phyloP scores from a whole-genome alignment of 1,284 basidiomycete genomes.

The Vanrija sp. region DNA sequence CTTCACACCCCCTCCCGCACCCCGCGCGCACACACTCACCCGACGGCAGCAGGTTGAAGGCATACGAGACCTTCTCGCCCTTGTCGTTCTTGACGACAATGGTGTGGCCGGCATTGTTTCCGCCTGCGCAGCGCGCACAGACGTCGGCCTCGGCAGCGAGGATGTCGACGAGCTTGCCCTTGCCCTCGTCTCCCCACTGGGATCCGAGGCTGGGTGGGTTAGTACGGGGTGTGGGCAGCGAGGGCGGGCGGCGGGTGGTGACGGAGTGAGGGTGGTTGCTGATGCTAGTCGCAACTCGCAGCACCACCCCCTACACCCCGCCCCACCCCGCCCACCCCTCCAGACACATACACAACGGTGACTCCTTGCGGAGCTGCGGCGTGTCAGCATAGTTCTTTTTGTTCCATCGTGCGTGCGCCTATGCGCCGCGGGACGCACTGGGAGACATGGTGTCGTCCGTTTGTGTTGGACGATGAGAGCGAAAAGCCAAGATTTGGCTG shows the following conservation, averaged over 20 bases:
- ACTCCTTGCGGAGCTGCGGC: conserved; percentile 18
- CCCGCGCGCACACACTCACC: conserved; percentile 56
- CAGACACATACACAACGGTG: conserved; percentile 20
- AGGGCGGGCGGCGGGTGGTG: not conserved
- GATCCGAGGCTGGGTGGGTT: conserved; percentile 59
- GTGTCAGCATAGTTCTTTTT: not conserved
- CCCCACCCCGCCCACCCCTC: not conserved
- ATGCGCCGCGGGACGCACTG: no score
- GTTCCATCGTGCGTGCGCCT: no score
- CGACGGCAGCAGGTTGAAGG: conserved; percentile 92
- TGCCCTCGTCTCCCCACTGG: conserved; percentile 96
- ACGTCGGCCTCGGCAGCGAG: conserved; percentile 82
- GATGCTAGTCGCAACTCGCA: no score
- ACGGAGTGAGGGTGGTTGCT: no score
- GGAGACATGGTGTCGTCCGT: no score
- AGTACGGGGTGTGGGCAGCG: not conserved
- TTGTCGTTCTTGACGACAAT: conserved; percentile 77
- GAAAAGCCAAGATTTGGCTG: not conserved
- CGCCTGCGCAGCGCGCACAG: conserved; percentile 94
- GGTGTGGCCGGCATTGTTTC: conserved; percentile 98
- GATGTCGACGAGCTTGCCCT: conserved; percentile 93
- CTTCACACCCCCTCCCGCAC: no score
- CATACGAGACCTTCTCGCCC: conserved; percentile 74
- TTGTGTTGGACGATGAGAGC: conserved; percentile 11
- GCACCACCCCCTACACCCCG: not conserved